Base-by-base conservation (phyloP, 768 basidiomycete genomes). In the Tephrocybe sp. region DNA sequence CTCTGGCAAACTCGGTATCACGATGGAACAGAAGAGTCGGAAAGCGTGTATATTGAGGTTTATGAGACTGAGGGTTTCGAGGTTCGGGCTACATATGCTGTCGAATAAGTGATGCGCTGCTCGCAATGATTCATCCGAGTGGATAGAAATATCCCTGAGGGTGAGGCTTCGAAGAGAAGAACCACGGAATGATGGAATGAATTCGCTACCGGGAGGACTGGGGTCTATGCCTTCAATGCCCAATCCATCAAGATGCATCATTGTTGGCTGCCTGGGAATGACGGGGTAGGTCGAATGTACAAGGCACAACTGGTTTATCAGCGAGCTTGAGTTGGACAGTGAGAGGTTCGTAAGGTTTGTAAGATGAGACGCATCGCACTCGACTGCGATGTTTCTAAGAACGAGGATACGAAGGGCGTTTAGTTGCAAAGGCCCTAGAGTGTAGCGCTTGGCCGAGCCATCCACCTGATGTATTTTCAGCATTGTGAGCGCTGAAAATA, bases 351-450 rank as follows among this genome's bases (percentile, higher is more conserved):
- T 39, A 37, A 56, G 31, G 30, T 45, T 42, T 16, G 34, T 42
- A 13, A 56, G 51, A 33, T 44, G 43, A 25, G 46, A 29, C 3
- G 55, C 55, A 38, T 48, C 36, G 21, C 47, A 49, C n/a, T 49
- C 47, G 11, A 54, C 37, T 38, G 38, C 29, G 38, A 49, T 38
- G 18, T 40, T 40, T 10, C 34, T n/a, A 4, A 54, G 31, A 21
- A n/a, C 10, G 11, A 54, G 44, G 19, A 29, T 27, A 13, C 9
- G 19, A 23, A 54, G 45, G 12, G 43, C 42, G 18, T 54, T 49
- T 42, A 54, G 44, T 11, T 15, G 3, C n/a, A 54, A 24, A 4
- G 53, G 53, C 2, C 53, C 53, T 18, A 54, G 36, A 21, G 30
- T 29, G 30, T 36, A 49, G 13, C 36, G 42, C 10, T 33, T 24